These are phyloP conservation scores for Pleurotus citrinopileatus DNA, from an alignment of 768 basidiomycete species.

Conservation along the genomic window DNA sequence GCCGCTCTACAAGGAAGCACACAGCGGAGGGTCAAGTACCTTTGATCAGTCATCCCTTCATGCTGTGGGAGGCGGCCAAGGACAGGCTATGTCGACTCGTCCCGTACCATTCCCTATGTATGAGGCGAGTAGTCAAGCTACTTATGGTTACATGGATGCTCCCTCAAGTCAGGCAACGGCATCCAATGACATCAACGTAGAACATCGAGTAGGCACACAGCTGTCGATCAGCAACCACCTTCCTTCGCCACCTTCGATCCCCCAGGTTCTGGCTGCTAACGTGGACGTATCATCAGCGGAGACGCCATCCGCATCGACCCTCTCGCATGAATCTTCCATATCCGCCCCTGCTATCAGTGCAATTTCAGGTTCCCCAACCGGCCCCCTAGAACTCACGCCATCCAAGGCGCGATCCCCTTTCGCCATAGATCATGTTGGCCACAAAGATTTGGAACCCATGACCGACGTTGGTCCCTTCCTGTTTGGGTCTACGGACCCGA, in stretches of 20 bases:
- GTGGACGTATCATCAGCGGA: background rate
- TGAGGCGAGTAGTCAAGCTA: no score
- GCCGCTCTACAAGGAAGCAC: no score
- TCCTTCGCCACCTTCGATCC: background rate
- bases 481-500: background rate
- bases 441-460: background rate
- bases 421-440: background rate
- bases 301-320: background rate
- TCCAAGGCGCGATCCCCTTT: background rate
- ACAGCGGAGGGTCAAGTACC: no score
- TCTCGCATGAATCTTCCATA: constrained; percentile 1
- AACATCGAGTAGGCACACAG: no score
- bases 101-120: no score
- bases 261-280: background rate
- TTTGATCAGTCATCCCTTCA: no score
- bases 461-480: background rate
- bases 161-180: no score
- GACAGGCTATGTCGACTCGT: no score
- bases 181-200: no score
- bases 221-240: background rate
- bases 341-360: background rate
- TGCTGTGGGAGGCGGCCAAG: no score
- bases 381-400: background rate
- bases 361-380: background rate
- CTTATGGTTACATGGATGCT: no score